Conservation (phyloP, 331 rosid genomes). For the Acacia concinna region DNA sequence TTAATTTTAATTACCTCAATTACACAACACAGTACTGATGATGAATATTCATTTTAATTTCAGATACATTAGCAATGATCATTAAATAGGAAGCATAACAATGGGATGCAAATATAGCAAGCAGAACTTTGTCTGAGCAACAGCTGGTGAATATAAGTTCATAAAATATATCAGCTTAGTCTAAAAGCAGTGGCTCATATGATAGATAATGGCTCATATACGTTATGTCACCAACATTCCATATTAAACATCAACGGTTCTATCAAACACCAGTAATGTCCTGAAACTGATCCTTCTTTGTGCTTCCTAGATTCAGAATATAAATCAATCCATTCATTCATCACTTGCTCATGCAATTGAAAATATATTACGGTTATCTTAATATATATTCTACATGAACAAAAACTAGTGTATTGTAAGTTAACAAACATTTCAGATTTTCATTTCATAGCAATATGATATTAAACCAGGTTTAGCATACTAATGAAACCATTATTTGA, state of each 20-base stretch:
- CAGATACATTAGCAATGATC: background rate
- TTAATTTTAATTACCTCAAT: background rate
- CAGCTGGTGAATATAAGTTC: background rate
- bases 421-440: background rate
- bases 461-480: background rate
- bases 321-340: background rate
- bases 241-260: background rate
- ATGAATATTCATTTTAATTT: background rate
- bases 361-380: background rate
- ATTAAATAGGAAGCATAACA: background rate
- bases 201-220: background rate
- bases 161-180: background rate
- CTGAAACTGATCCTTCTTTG: background rate
- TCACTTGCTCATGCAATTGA: background rate
- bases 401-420: background rate
- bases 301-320: background rate
- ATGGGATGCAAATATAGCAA: background rate
- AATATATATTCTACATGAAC: background rate
- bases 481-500: background rate
- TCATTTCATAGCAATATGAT: background rate
- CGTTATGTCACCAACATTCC: background rate
- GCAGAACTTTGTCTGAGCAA: background rate
- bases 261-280: background rate
- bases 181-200: background rate
- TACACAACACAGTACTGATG: background rate